A percentile compares a stretch with the other conserved stretches of the same genome.
Evolutionary conservation across 108 stramenopile species (phyloP).

Genomic region (Stephanodiscus triporus): DNA sequence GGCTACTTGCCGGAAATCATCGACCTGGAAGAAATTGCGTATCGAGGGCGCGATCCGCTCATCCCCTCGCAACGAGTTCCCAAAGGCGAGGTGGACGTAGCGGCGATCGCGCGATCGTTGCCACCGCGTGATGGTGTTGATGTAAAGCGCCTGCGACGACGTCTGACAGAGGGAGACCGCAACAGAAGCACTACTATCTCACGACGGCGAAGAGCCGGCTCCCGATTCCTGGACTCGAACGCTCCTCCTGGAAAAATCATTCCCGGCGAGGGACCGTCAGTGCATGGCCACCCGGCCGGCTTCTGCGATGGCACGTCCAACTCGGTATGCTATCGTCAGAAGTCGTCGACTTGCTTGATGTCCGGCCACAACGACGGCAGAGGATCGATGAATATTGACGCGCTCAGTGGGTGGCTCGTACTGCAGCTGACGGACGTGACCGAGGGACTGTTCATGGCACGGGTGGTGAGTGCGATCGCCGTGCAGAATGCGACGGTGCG

Average conservation of each 20-base stretch:
- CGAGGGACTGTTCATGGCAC: conserved; percentile 55
- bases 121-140: conserved; percentile 8
- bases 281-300: conserved; percentile 23
- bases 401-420: conserved; percentile 54
- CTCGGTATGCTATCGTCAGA: conserved; percentile 36
- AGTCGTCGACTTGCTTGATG: conserved; percentile 38
- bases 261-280: conserved; percentile 55
- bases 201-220: not conserved
- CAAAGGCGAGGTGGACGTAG: conserved; percentile 42
- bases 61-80: conserved; percentile 28
- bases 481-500: not conserved
- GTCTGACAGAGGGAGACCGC: not conserved
- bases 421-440: conserved; percentile 47
- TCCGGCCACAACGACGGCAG: conserved; percentile 51
- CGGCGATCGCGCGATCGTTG: conserved; percentile 37
- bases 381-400: conserved; percentile 39
- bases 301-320: conserved; percentile 62
- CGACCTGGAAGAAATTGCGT: conserved; percentile 13
- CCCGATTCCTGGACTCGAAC: too few relatives aligned
- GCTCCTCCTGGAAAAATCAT: conserved; percentile 8
- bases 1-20: conserved; percentile 28
- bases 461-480: conserved; percentile 12
- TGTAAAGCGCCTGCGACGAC: not conserved
- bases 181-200: too few relatives aligned
- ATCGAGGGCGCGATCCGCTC: conserved; percentile 37